Percentiles rank a stretch among this genome's conserved stretches.
These are phyloP conservation scores for Monosiga brevicollis DNA, from an alignment of 78 protist genomes.

Conservation along the genomic window DNA sequence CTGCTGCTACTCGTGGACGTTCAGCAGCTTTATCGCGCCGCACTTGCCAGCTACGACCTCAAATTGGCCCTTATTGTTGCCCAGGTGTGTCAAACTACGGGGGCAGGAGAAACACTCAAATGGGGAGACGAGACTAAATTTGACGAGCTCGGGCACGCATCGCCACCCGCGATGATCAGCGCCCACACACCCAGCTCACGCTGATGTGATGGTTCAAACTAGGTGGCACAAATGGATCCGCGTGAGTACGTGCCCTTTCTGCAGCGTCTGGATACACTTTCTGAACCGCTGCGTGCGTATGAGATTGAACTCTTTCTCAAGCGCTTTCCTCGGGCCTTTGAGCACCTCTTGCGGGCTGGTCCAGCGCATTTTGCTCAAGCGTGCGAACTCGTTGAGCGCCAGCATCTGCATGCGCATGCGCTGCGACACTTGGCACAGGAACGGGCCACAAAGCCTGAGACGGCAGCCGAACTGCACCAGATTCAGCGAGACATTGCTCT, in stretches of 20 bases:
- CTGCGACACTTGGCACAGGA: too few relatives aligned
- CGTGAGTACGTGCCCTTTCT: slow-evolving; percentile 67
- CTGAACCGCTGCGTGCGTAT: slow-evolving; percentile 23
- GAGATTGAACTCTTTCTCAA: slow-evolving; percentile 47
- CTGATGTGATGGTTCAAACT: too few relatives aligned
- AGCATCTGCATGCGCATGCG: slow-evolving; percentile 14
- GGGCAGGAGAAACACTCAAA: neutral
- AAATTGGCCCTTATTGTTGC: slow-evolving; percentile 69
- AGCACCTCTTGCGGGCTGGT: slow-evolving; percentile 28
- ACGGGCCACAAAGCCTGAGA: too few relatives aligned
- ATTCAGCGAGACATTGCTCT: too few relatives aligned
- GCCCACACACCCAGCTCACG: too few relatives aligned
- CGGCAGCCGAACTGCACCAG: too few relatives aligned
- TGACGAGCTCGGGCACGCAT: too few relatives aligned
- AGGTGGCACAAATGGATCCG: slow-evolving; percentile 74
- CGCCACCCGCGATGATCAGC: too few relatives aligned
- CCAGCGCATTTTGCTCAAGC: slow-evolving; percentile 14
- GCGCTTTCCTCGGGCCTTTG: slow-evolving; percentile 46
- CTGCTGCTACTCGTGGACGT: slow-evolving; percentile 59
- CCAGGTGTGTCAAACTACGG: slow-evolving; percentile 55
- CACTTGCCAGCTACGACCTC: slow-evolving; percentile 73
- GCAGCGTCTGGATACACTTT: slow-evolving; percentile 28
- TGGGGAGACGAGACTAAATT: too few relatives aligned
- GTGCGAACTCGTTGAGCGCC: neutral
- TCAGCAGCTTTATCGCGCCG: slow-evolving; percentile 47